Evolutionary conservation across 1,284 basidiomycete genomes (phyloP).

Genomic region (Pascua guehoae): DNA sequence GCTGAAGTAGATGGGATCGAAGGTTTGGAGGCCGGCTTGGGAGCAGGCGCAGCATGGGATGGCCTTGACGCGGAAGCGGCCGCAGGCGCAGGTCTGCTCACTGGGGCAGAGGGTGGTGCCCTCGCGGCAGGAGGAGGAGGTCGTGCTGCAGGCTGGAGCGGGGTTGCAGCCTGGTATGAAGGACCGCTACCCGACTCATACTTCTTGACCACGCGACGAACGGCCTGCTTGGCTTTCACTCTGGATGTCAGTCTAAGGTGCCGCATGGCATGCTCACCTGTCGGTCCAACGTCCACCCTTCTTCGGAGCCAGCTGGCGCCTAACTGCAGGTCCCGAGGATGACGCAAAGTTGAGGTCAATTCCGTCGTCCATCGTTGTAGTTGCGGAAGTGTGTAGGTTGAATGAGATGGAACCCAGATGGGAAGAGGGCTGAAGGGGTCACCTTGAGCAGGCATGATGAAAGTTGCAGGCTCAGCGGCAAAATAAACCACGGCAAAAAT

Average conservation of each 20-base stretch:
- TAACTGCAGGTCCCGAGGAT: conserved; percentile 12
- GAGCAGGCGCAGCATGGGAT: conserved; percentile 3
- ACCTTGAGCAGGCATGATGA: too few species aligned
- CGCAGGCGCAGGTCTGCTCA: not conserved
- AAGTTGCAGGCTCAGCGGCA: not conserved
- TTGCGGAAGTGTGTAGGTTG: not conserved
- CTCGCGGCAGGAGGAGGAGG: not conserved
- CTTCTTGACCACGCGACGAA: conserved; percentile 18
- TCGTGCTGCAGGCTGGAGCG: not conserved
- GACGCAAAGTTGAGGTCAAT: conserved; percentile 50
- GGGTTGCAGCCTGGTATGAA: not conserved
- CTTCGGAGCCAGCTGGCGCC: conserved; percentile 38
- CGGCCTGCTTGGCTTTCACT: conserved; percentile 45
- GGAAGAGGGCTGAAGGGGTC: too few species aligned
- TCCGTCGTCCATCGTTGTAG: conserved; percentile 43
- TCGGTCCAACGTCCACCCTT: conserved; percentile 83
- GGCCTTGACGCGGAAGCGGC: not conserved
- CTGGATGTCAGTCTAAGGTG: conserved; percentile 15
- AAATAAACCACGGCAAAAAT: conserved; percentile 2
- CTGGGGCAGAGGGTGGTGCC: not conserved
- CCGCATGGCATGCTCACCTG: conserved; percentile 54
- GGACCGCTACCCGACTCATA: conserved; percentile 3
- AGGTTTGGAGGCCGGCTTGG: conserved; percentile 2
- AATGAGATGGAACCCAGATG: too few species aligned
- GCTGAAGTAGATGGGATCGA: not conserved